Evolutionary conservation across 2,329 filamentous ascomycete species (phyloP).

Genomic region (Chlorencoelia australis): DNA sequence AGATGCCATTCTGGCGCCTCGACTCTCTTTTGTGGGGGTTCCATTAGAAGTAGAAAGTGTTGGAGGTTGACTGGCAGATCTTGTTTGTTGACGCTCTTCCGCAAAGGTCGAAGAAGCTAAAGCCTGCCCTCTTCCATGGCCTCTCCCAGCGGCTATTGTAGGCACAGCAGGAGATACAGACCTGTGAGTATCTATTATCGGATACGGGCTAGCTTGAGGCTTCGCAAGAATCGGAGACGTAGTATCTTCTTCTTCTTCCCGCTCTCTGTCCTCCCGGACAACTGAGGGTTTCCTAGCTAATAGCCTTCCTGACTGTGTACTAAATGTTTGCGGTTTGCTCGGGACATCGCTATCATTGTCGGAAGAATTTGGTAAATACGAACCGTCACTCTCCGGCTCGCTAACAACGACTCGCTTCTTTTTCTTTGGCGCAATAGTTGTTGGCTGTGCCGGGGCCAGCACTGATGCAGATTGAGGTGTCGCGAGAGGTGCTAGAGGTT

Average conservation of each 20-base stretch:
- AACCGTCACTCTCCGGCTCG: slow-evolving; percentile 21
- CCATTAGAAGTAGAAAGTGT: slow-evolving; percentile 9
- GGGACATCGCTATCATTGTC: slow-evolving; percentile 23
- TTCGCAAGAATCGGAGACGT: slow-evolving; percentile 10
- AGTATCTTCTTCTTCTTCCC: slow-evolving; percentile 30
- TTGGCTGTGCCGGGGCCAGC: background rate
- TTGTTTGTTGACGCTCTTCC: slow-evolving; percentile 13
- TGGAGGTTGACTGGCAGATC: slow-evolving; percentile 19
- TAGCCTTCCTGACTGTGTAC: slow-evolving; percentile 15
- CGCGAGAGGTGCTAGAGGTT: slow-evolving; percentile 4
- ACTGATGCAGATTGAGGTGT: background rate
- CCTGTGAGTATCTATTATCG: slow-evolving; percentile 7
- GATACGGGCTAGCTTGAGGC: slow-evolving; percentile 7
- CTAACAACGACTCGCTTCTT: slow-evolving; percentile 18
- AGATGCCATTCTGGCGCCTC: slow-evolving; percentile 29
- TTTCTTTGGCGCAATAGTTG: slow-evolving; percentile 12
- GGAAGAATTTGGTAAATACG: slow-evolving; percentile 20
- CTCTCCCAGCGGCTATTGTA: slow-evolving; percentile 17
- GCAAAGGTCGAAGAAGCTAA: slow-evolving; percentile 15
- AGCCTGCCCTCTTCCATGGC: slow-evolving; percentile 18
- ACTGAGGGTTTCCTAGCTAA: slow-evolving; percentile 34
- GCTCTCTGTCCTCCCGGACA: slow-evolving; percentile 36
- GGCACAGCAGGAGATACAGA: slow-evolving; percentile 21
- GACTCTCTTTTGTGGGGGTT: slow-evolving; percentile 17
- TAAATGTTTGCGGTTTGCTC: slow-evolving; percentile 8